phyloP scores from a whole-genome alignment of 495 filamentous ascomycete genomes.

The Aspergillus avenaceus region DNA sequence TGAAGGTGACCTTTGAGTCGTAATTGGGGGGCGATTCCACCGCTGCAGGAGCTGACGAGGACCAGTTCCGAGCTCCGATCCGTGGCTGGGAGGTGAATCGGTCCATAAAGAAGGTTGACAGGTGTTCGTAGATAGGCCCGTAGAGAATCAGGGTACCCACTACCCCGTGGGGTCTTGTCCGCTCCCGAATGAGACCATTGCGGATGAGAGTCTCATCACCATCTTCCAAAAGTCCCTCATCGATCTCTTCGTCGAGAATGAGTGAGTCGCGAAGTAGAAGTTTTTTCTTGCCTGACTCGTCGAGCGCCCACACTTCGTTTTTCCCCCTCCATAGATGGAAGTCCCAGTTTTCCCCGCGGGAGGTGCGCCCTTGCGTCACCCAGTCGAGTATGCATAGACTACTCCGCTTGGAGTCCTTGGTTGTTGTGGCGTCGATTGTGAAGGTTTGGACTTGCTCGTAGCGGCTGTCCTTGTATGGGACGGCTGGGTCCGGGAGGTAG shows the following conservation, averaged over 20 bases:
- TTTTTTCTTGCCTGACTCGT: slow-evolving; percentile 42
- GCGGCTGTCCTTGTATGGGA: slow-evolving; percentile 74
- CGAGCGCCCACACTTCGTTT: slow-evolving; percentile 75
- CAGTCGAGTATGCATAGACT: slow-evolving; percentile 84
- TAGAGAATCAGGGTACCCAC: slow-evolving; percentile 81
- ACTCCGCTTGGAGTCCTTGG: slow-evolving; percentile 32
- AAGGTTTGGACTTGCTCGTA: slow-evolving; percentile 84
- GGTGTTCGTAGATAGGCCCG: slow-evolving; percentile 61
- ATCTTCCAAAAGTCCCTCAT: slow-evolving; percentile 15
- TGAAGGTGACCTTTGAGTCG: slow-evolving; percentile 73
- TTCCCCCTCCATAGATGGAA: slow-evolving; percentile 69
- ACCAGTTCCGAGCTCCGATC: slow-evolving; percentile 79
- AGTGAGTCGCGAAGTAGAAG: slow-evolving; percentile 80
- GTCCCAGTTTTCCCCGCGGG: slow-evolving; percentile 88
- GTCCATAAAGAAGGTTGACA: slow-evolving; percentile 66
- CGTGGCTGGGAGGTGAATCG: slow-evolving; percentile 74
- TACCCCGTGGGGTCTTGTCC: slow-evolving; percentile 50
- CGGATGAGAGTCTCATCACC: slow-evolving; percentile 45
- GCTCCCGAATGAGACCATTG: slow-evolving; percentile 35
- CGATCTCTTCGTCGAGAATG: slow-evolving; percentile 59
- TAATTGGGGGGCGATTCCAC: slow-evolving; percentile 28
- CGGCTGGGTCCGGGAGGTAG: slow-evolving; percentile 90
- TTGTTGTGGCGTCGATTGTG: slow-evolving; percentile 54
- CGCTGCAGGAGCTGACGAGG: slow-evolving; percentile 31
- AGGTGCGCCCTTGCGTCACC: slow-evolving; percentile 82